A percentile compares a stretch with the other conserved stretches of the same genome.
phyloP scores from a whole-genome alignment of 2,329 filamentous ascomycete species.

The Penicillium sp. region DNA sequence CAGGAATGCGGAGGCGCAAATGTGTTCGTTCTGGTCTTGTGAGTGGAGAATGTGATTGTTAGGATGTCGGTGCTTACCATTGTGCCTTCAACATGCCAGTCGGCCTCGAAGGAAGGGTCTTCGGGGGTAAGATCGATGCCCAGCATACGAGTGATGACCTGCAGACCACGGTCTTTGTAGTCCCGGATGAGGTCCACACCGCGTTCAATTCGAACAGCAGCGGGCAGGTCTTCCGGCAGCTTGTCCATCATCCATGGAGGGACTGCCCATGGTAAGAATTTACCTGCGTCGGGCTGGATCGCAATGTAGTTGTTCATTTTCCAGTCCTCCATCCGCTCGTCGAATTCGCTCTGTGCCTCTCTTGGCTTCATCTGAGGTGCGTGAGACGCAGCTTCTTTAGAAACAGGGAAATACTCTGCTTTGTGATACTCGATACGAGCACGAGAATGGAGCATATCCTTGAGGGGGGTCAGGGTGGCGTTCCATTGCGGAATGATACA shows the following conservation, averaged over 20 bases:
- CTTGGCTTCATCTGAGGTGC: constrained; percentile 15
- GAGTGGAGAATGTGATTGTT: background rate
- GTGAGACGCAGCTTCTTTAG: constrained; percentile 18
- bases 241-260: constrained; percentile 30
- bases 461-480: constrained; percentile 32
- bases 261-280: constrained; percentile 35
- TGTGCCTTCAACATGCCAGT: constrained; percentile 53
- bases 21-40: constrained; percentile 58
- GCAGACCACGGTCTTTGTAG: constrained; percentile 52
- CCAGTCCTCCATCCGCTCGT: constrained; percentile 28
- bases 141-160: constrained; percentile 66
- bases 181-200: constrained; percentile 34
- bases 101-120: constrained; percentile 54
- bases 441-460: constrained; percentile 34
- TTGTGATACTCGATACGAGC: constrained; percentile 34
- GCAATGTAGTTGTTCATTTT: constrained; percentile 21
- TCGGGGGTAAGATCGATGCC: constrained; percentile 62
- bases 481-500: constrained; percentile 29
- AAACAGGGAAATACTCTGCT: constrained; percentile 29
- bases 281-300: constrained; percentile 31
- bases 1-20: constrained; percentile 64
- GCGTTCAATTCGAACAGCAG: constrained; percentile 29
- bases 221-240: constrained; percentile 27
- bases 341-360: constrained; percentile 27
- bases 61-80: constrained; percentile 29